phyloP scores from a whole-genome alignment of 306 rosid species.

The Albizia julibrissin region DNA sequence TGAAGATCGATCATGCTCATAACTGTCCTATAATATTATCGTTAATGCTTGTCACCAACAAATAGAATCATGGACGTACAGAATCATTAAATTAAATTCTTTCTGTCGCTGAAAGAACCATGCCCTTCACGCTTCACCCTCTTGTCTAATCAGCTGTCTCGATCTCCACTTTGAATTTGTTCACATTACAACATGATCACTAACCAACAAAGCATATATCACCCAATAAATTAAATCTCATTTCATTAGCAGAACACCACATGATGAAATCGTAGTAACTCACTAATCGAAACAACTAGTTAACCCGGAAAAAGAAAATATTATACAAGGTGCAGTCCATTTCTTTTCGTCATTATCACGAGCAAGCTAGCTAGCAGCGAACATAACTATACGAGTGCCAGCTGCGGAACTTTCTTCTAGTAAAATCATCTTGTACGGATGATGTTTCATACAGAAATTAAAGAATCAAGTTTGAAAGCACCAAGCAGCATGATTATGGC shows the following conservation, averaged over 20 bases:
- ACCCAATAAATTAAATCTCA: not conserved
- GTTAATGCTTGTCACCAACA: not conserved
- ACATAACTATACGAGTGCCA: not conserved
- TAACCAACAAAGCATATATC: not conserved
- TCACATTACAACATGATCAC: constrained; percentile 14
- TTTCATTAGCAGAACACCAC: not conserved
- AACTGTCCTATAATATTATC: not conserved
- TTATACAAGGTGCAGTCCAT: constrained; percentile 29
- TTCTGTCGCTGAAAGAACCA: constrained; percentile 15
- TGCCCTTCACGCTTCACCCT: constrained; percentile 39
- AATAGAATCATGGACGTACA: not conserved
- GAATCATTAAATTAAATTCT: not conserved
- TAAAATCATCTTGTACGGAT: no score
- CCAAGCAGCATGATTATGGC: constrained; percentile 45
- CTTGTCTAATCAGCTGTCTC: constrained; percentile 15
- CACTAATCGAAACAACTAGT: constrained; percentile 19
- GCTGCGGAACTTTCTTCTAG: no score
- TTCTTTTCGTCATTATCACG: constrained; percentile 28
- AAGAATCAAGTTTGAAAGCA: constrained; percentile 73
- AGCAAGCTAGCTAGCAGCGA: not conserved
- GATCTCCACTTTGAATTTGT: constrained; percentile 6
- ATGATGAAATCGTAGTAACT: constrained; percentile 7
- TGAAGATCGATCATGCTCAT: not conserved
- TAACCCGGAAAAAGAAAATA: constrained; percentile 7
- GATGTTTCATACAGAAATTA: not conserved